Percentiles rank a stretch among this genome's conserved stretches.
Evolutionary conservation across 768 basidiomycete genomes (phyloP).

Genomic region (Hygrocybe punicea): DNA sequence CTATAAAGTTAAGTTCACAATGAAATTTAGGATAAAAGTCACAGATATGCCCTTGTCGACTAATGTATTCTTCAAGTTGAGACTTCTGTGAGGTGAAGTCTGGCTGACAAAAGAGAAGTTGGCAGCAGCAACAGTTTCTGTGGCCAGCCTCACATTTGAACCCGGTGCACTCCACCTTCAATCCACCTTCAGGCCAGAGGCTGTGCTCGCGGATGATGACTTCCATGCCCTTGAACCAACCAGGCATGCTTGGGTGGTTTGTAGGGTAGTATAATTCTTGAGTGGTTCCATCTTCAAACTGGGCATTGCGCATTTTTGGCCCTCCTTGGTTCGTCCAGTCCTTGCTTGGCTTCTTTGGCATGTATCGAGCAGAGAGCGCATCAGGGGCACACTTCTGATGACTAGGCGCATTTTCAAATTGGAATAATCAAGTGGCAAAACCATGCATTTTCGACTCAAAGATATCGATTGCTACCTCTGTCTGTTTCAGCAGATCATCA

Average conservation of each 20-base stretch:
- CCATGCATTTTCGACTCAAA: conserved; percentile 12
- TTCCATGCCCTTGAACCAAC: too few relatives aligned
- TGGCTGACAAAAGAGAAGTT: conserved; percentile 17
- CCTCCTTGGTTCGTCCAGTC: too few relatives aligned
- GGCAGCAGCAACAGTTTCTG: conserved; percentile 17
- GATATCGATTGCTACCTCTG: conserved; percentile 16
- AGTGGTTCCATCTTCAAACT: too few relatives aligned
- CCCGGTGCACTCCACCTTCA: conserved; percentile 22
- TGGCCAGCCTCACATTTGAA: conserved; percentile 19
- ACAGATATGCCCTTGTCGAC: conserved; percentile 23
- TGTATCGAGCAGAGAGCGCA: too few relatives aligned
- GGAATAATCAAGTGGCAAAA: too few relatives aligned
- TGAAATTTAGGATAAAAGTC: conserved; percentile 41
- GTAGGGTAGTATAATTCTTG: too few relatives aligned
- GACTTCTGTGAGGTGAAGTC: conserved; percentile 24
- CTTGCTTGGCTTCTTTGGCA: too few relatives aligned
- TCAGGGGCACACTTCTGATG: too few relatives aligned
- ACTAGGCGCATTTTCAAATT: too few relatives aligned
- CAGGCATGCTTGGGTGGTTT: too few relatives aligned
- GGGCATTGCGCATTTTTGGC: too few relatives aligned
- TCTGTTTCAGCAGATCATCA: conserved; percentile 14
- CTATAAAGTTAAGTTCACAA: conserved; percentile 19
- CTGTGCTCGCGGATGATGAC: conserved; percentile 22
- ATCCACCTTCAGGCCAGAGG: conserved; percentile 16
- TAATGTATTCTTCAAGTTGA: conserved; percentile 23